Percentiles rank a stretch among this genome's conserved stretches.
These are phyloP conservation scores for Malus asiatica DNA, from an alignment of 306 rosid genomes.

Conservation along the genomic window DNA sequence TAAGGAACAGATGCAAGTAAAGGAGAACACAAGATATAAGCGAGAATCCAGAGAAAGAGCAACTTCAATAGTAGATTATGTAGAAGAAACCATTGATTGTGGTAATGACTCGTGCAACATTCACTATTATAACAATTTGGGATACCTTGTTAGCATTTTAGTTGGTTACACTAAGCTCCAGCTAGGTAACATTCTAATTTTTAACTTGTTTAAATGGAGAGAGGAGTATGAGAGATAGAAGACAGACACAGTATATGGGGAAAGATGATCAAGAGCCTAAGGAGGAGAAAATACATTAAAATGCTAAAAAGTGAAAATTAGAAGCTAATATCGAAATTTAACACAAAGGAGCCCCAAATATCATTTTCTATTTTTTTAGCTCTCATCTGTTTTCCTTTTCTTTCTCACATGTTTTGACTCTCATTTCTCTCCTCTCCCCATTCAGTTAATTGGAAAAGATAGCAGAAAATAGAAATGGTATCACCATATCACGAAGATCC, in stretches of 20 bases:
- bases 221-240: not conserved
- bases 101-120: not conserved
- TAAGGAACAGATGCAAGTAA: constrained; percentile 21
- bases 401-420: not conserved
- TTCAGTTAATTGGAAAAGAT: not conserved
- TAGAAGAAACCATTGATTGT: not conserved
- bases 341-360: not conserved
- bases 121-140: not conserved
- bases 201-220: not conserved
- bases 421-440: not conserved
- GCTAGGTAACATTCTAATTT: not conserved
- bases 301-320: not conserved
- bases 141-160: not conserved
- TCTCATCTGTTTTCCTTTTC: not conserved
- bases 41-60: not conserved
- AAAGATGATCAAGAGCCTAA: not conserved
- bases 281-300: not conserved
- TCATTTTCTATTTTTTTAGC: not conserved
- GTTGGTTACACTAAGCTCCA: not conserved
- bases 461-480: not conserved
- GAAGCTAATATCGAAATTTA: not conserved
- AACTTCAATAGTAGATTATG: not conserved
- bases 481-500: not conserved
- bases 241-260: not conserved
- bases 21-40: constrained; percentile 6